A percentile compares a stretch with the other conserved stretches of the same genome.
Conservation (phyloP, 2,329 filamentous ascomycete genomes). For the Neoascochyta sp. region DNA sequence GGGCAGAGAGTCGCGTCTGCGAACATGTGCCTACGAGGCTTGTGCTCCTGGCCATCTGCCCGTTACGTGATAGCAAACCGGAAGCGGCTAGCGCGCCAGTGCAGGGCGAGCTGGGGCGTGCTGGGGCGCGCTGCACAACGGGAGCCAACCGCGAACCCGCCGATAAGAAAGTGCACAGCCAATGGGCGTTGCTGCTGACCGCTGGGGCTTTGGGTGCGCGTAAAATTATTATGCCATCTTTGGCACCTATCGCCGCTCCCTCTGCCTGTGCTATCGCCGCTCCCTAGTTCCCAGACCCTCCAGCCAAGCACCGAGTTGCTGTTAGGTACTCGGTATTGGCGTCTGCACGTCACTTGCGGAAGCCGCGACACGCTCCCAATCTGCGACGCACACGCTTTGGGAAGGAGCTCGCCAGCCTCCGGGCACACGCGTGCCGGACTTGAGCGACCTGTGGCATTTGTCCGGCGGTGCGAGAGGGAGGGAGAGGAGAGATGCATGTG, state of each 20-base stretch:
- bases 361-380: constrained; percentile 12
- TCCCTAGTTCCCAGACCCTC: constrained; percentile 11
- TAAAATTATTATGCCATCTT: constrained; percentile 35
- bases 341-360: constrained; percentile 25
- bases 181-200: constrained; percentile 23
- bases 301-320: constrained; percentile 35
- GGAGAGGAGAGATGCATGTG: too few species aligned
- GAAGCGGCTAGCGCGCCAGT: constrained; percentile 15
- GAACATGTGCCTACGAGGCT: constrained; percentile 31
- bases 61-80: constrained; percentile 25
- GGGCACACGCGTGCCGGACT: too few species aligned
- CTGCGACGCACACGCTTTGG: constrained; percentile 6
- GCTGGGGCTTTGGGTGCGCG: constrained; percentile 23
- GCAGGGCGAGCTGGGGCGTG: constrained; percentile 5
- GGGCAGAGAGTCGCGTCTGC: constrained; percentile 7
- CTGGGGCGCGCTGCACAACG: constrained; percentile 10
- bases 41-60: constrained; percentile 16
- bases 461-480: too few species aligned
- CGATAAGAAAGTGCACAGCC: constrained; percentile 30
- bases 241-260: constrained; percentile 20
- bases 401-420: constrained; percentile 9
- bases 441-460: too few species aligned
- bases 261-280: constrained; percentile 15
- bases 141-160: constrained; percentile 12
- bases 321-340: constrained; percentile 34